Conservation (phyloP, 495 filamentous ascomycete genomes). For the Amphirosellinia nigrospora region DNA sequence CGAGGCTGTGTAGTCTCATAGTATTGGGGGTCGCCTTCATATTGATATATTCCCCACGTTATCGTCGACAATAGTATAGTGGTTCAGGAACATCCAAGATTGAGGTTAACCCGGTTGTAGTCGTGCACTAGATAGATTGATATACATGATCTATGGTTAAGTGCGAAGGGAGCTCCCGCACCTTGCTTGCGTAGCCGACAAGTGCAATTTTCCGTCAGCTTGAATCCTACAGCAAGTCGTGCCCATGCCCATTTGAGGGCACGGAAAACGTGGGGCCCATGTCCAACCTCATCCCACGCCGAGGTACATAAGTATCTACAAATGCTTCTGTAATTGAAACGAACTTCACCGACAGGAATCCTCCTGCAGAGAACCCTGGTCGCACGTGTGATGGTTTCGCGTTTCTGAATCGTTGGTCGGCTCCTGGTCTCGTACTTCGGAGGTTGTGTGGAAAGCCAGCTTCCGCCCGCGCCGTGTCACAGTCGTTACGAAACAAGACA, state of each 20-base stretch:
- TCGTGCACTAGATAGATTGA: not conserved
- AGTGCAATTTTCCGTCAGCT: slow-evolving; percentile 15
- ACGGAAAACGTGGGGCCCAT: not conserved
- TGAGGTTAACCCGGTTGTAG: not conserved
- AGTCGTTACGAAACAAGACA: slow-evolving; percentile 2
- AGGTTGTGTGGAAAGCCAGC: not conserved
- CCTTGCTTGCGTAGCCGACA: slow-evolving; percentile 21
- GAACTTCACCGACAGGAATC: slow-evolving; percentile 9
- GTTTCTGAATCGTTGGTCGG: slow-evolving; percentile 12
- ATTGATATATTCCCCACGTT: not conserved
- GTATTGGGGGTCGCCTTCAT: not conserved
- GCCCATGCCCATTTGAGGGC: not conserved
- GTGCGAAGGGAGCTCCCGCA: slow-evolving; percentile 28
- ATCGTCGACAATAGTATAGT: not conserved
- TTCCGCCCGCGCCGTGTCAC: not conserved
- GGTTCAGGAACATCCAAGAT: not conserved
- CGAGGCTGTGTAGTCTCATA: not conserved
- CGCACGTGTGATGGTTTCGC: slow-evolving; percentile 22
- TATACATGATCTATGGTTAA: not conserved
- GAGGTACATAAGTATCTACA: not conserved
- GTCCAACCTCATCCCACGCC: slow-evolving; percentile 13
- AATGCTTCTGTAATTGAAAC: slow-evolving; percentile 13
- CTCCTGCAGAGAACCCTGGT: slow-evolving; percentile 16
- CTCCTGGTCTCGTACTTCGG: not conserved
- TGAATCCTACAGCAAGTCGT: slow-evolving; percentile 18